Conservation (phyloP, 2,329 filamentous ascomycete species). For the Colletotrichum destructivum region DNA sequence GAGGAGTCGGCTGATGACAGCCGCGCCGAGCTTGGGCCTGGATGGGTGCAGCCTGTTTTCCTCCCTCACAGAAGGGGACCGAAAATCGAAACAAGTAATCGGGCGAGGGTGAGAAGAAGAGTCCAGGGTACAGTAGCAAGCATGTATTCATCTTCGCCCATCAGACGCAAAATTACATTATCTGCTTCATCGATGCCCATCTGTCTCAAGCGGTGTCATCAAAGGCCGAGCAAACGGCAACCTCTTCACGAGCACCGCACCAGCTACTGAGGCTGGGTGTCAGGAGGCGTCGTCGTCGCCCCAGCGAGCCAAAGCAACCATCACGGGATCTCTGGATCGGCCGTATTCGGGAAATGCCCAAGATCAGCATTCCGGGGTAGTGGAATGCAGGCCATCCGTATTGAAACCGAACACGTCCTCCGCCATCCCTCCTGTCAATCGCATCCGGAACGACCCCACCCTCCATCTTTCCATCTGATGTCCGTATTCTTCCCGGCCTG, state of each 20-base stretch:
- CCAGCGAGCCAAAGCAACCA: background rate
- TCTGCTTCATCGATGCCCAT: background rate
- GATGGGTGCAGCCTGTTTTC: background rate
- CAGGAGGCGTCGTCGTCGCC: constrained; percentile 12
- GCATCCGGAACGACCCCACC: constrained; percentile 17
- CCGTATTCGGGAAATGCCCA: constrained; percentile 35
- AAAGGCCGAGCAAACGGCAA: background rate
- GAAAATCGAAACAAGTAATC: background rate
- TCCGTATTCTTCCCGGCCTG: constrained; percentile 1
- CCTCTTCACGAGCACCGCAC: constrained; percentile 17
- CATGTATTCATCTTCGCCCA: background rate
- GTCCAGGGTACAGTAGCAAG: background rate
- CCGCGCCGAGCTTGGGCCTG: background rate
- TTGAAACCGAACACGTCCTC: constrained; percentile 35
- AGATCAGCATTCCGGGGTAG: constrained; percentile 2
- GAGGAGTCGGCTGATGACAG: background rate
- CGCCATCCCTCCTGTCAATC: constrained; percentile 1
- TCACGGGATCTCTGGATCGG: constrained; percentile 2
- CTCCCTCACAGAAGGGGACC: too few relatives aligned
- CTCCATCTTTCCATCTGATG: constrained; percentile 28
- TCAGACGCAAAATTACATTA: too few relatives aligned
- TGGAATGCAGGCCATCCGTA: constrained; percentile 25
- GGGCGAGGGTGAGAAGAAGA: background rate
- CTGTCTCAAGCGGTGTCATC: background rate
- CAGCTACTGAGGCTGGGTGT: constrained; percentile 16